Evolutionary conservation across 106 monocot species (phyloP).

Genomic region (Acorus calamus): DNA sequence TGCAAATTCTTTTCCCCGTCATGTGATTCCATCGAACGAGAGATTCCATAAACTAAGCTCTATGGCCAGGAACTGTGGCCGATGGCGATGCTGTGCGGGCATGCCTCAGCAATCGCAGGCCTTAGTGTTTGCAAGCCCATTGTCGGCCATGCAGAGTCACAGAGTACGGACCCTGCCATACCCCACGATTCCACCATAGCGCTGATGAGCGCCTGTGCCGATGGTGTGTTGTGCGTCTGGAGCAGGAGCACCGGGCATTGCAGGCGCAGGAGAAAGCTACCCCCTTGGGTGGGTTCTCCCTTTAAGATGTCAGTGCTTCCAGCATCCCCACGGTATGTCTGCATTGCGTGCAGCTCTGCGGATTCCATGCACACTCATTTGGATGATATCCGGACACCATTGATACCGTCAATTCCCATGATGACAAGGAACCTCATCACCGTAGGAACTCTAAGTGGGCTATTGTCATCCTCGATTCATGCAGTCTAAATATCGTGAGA

Average conservation of each 20-base stretch:
- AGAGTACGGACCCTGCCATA: too few relatives aligned
- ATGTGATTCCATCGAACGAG: too few relatives aligned
- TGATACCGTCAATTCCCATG: background rate
- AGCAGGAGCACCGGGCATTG: slow-evolving; percentile 39
- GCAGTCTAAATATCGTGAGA: slow-evolving; percentile 32
- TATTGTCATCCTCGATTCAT: slow-evolving; percentile 59
- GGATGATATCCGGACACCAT: background rate
- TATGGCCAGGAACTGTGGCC: slow-evolving; percentile 10
- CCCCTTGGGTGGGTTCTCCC: slow-evolving; percentile 55
- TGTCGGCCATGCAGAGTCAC: background rate
- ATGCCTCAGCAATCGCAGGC: slow-evolving; percentile 29
- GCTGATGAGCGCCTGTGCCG: slow-evolving; percentile 51
- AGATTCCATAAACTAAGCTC: too few relatives aligned
- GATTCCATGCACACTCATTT: slow-evolving; percentile 7
- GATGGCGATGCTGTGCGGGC: slow-evolving; percentile 31
- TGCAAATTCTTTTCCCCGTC: background rate
- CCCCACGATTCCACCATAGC: background rate
- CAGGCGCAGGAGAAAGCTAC: slow-evolving; percentile 52
- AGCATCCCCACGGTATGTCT: slow-evolving; percentile 25
- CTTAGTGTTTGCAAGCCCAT: slow-evolving; percentile 25
- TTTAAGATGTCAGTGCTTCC: slow-evolving; percentile 22
- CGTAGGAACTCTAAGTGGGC: slow-evolving; percentile 15
- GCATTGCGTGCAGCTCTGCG: slow-evolving; percentile 28
- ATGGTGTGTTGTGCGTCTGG: slow-evolving; percentile 74
- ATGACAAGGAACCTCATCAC: slow-evolving; percentile 1